Evolutionary conservation across 805 yeast species (phyloP), one percentile per base, ranked within the genome.

Genomic region (Wickerhamiella vanderwaltii): DNA sequence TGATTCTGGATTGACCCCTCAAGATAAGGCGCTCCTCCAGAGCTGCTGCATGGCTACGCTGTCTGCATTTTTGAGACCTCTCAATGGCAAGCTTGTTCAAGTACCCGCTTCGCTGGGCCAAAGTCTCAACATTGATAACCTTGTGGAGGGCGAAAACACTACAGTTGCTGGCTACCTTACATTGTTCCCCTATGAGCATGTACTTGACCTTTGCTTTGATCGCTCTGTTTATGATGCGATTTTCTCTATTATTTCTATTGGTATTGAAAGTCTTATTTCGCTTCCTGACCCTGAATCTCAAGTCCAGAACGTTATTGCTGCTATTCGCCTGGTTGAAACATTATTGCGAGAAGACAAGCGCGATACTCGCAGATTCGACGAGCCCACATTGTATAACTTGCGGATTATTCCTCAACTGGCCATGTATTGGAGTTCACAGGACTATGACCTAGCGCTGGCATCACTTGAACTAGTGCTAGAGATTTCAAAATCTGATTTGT

Each of bases 341-440:
- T 50, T 49, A 22, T 26, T 43, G 25, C 43, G 41, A 32, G 31
- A 24, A 41, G 18, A 30, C 32, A 17, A 44, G 30, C 42, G 34
- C 12, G 29, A 49, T 29, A 29, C 24, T 17, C 30, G 35, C 17
- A 39, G 41, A n/a, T 81, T 82, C 49, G 75, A 68, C 52, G 93
- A 84, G 52, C 78, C 87, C 0, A 62, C 87, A 6, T 60, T 82
- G 18, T 75, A 77, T 57, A 72, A 81, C 46, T 60, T 86, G n/a
- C 72, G 85, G 0, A 62, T 81, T 7, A 68, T 87, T 17, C 82
- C 83, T 0, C 81, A 81, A 48, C 57, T 86, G 34, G 80, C 91
- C 0, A 60, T 86, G 13, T 84, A 83, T 52, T 75, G 80, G 39
- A 85, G 93, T 1, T 63, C 76, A 1, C 56, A 67, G 4, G 66